Percentiles rank a stretch among this genome's conserved stretches.
These are phyloP conservation scores for Epichloe glyceriae DNA, from an alignment of 2,329 filamentous ascomycete genomes.

Conservation along the genomic window DNA sequence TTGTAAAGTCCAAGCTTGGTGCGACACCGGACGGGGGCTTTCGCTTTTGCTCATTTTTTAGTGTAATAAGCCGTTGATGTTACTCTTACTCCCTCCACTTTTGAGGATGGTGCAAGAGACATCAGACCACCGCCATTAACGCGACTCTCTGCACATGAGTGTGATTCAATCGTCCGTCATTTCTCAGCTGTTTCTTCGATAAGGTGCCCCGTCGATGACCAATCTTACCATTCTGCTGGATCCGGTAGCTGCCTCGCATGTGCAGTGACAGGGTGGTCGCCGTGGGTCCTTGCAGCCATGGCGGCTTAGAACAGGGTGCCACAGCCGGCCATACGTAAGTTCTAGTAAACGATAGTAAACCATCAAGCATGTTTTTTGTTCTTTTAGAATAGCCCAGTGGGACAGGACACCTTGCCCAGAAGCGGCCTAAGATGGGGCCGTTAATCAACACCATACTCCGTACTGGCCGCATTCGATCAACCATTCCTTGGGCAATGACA, in stretches of 20 bases:
- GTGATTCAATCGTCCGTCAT: neutral
- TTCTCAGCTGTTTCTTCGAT: neutral
- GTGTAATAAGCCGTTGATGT: too few species aligned
- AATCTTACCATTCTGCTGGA: constrained; percentile 6
- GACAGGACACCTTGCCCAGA: too few species aligned
- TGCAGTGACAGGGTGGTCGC: neutral
- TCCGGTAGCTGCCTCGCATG: constrained; percentile 2
- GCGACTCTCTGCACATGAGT: too few species aligned
- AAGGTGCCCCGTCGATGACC: neutral
- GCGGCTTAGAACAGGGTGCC: constrained; percentile 4
- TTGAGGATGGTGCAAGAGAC: too few species aligned
- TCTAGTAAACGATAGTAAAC: constrained; percentile 10
- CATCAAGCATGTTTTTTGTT: neutral
- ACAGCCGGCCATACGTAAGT: constrained; percentile 5
- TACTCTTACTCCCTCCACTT: too few species aligned
- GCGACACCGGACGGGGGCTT: neutral
- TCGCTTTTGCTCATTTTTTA: neutral
- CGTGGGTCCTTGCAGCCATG: constrained; percentile 5
- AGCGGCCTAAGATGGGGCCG: too few species aligned
- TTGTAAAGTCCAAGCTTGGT: neutral
- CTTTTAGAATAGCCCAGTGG: too few species aligned
- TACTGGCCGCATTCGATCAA: too few species aligned
- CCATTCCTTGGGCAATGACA: too few species aligned
- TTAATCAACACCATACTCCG: too few species aligned
- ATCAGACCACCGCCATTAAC: too few species aligned